These are phyloP conservation scores for Ceratocystiopsis minuta DNA, from an alignment of 2,329 filamentous ascomycete genomes.

Conservation along the genomic window DNA sequence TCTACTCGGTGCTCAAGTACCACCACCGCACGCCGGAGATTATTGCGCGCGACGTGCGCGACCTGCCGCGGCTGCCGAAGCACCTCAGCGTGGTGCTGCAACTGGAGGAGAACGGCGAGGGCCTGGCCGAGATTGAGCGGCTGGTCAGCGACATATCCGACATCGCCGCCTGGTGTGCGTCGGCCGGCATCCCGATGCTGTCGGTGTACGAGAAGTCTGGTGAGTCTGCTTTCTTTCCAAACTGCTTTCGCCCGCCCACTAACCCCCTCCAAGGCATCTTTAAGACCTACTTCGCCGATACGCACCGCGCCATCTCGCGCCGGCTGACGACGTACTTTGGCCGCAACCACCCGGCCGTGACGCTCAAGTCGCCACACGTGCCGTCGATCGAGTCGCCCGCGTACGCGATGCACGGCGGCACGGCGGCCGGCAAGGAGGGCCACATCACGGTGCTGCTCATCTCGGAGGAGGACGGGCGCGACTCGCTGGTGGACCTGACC, in stretches of 20 bases:
- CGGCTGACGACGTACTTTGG: slow-evolving; percentile 85
- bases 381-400: slow-evolving; percentile 33
- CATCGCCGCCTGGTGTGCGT: slow-evolving; percentile 81
- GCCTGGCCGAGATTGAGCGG: slow-evolving; percentile 59
- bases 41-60: slow-evolving; percentile 71
- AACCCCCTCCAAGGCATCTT: slow-evolving; percentile 51
- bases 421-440: too few species aligned
- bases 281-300: slow-evolving; percentile 74
- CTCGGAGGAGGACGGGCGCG: slow-evolving; percentile 73
- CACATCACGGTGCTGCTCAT: slow-evolving; percentile 54
- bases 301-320: slow-evolving; percentile 59
- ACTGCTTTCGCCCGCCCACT: too few species aligned
- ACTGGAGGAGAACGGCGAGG: slow-evolving; percentile 48
- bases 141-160: slow-evolving; percentile 84
- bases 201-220: slow-evolving; percentile 88
- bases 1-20: slow-evolving; percentile 74
- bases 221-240: slow-evolving; percentile 21
- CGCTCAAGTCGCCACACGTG: slow-evolving; percentile 53
- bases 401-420: slow-evolving; percentile 12
- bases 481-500: slow-evolving; percentile 88
- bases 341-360: slow-evolving; percentile 50
- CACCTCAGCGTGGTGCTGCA: slow-evolving; percentile 79
- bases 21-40: slow-evolving; percentile 91
- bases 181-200: slow-evolving; percentile 69
- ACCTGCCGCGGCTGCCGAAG: slow-evolving; percentile 54